phyloP scores from a whole-genome alignment of 2,329 filamentous ascomycete genomes.

The Paraphoma sp. region DNA sequence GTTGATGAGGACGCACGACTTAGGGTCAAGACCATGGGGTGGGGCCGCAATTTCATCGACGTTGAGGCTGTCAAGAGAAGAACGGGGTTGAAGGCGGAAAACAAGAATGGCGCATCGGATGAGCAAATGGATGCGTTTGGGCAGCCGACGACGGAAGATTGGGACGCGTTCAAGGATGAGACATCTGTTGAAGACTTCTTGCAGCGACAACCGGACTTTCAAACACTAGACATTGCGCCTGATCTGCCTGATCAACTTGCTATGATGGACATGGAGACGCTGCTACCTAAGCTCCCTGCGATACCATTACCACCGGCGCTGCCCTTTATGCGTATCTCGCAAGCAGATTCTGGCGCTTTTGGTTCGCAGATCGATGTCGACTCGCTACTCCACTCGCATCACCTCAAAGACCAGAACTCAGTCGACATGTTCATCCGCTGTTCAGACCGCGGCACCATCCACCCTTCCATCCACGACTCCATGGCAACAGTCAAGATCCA shows the following conservation, averaged over 20 bases:
- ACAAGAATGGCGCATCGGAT: slow-evolving; percentile 9
- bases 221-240: slow-evolving; percentile 42
- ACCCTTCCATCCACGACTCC: slow-evolving; percentile 84
- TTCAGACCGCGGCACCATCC: slow-evolving; percentile 72
- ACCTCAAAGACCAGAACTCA: slow-evolving; percentile 71
- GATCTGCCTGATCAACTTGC: slow-evolving; percentile 49
- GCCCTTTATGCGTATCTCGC: slow-evolving; percentile 39
- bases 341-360: slow-evolving; percentile 46
- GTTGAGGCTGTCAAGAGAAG: slow-evolving; percentile 52
- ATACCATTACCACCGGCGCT: slow-evolving; percentile 43
- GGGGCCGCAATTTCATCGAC: slow-evolving; percentile 63
- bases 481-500: slow-evolving; percentile 76
- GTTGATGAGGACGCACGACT: slow-evolving; percentile 7
- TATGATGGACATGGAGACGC: slow-evolving; percentile 49
- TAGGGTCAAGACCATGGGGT: slow-evolving; percentile 57
- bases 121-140: slow-evolving; percentile 26
- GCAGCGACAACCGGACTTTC: slow-evolving; percentile 44
- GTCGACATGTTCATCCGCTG: slow-evolving; percentile 81
- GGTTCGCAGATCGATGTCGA: slow-evolving; percentile 50
- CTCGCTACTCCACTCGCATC: slow-evolving; percentile 49
- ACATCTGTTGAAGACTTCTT: slow-evolving; percentile 49
- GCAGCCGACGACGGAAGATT: slow-evolving; percentile 37
- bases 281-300: slow-evolving; percentile 48
- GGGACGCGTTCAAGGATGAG: slow-evolving; percentile 43
- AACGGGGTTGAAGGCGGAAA: slow-evolving; percentile 34